These are phyloP conservation scores for Carex pumila DNA, from an alignment of 176 grass and related monocot genomes.

Conservation along the genomic window DNA sequence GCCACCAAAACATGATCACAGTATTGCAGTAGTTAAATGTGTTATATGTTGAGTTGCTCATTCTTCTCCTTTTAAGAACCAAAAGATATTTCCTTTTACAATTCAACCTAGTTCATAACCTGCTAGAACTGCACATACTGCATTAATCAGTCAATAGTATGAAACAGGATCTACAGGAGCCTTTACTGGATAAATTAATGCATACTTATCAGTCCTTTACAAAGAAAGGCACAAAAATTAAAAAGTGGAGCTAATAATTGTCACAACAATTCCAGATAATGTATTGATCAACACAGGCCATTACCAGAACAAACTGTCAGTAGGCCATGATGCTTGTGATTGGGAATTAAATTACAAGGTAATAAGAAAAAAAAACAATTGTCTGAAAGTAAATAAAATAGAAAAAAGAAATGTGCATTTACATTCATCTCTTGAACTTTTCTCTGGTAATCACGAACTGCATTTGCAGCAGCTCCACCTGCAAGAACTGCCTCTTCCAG, in stretches of 20 bases:
- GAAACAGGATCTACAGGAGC: background rate
- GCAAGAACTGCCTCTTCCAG: slow-evolving; percentile 94
- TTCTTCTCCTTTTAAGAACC: background rate
- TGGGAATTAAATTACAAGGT: background rate
- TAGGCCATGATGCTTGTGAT: slow-evolving; percentile 7
- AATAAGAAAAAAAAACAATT: background rate
- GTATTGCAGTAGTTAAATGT: background rate
- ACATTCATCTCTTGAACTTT: slow-evolving; percentile 99
- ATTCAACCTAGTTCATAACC: background rate
- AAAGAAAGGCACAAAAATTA: background rate
- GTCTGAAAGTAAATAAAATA: slow-evolving; percentile 12
- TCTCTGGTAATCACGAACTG: slow-evolving; percentile 89
- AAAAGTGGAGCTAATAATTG: background rate
- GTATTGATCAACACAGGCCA: background rate
- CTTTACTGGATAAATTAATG: background rate
- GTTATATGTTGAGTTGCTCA: background rate
- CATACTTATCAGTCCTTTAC: background rate
- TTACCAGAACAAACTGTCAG: slow-evolving; percentile 17
- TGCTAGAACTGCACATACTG: background rate
- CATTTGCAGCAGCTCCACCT: slow-evolving; percentile 93
- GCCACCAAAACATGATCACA: background rate
- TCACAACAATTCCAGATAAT: background rate
- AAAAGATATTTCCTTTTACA: background rate
- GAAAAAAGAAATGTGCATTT: slow-evolving; percentile 28
- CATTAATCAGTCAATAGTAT: background rate